phyloP scores from a whole-genome alignment of 345 rosid species.

The Pelargonium nanum region DNA sequence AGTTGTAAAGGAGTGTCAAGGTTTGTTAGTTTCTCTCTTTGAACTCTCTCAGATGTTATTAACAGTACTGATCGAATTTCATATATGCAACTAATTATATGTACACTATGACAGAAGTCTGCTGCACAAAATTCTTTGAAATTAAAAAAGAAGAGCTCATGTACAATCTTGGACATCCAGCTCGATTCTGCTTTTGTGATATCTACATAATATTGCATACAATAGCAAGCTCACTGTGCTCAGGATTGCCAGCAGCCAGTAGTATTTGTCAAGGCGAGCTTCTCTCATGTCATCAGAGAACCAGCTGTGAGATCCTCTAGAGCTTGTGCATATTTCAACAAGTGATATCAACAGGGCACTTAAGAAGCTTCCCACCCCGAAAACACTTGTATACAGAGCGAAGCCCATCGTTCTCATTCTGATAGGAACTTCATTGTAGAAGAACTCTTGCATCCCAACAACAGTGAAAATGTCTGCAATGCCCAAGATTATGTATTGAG shows the following conservation, averaged over 20 bases:
- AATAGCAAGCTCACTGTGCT: slow-evolving; percentile 49
- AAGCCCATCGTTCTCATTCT: slow-evolving; percentile 90
- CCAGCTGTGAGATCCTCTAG: slow-evolving; percentile 48
- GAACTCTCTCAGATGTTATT: neutral
- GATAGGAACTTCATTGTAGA: slow-evolving; percentile 75
- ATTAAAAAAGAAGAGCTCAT: neutral
- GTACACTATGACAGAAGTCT: neutral
- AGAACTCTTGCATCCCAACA: slow-evolving; percentile 96
- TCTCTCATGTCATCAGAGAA: slow-evolving; percentile 84
- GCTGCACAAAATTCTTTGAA: neutral
- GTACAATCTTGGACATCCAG: slow-evolving; percentile 18
- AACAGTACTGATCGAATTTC: neutral
- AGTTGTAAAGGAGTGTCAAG: too few relatives aligned
- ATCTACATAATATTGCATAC: slow-evolving; percentile 49
- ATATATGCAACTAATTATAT: too few relatives aligned
- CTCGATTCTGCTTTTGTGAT: slow-evolving; percentile 30
- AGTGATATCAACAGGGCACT: slow-evolving; percentile 64
- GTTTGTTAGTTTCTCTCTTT: too few relatives aligned
- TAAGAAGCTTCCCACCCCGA: slow-evolving; percentile 85
- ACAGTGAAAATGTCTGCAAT: slow-evolving; percentile 88
- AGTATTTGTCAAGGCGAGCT: slow-evolving; percentile 60
- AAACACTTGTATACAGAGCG: slow-evolving; percentile 80
- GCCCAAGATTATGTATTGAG: slow-evolving; percentile 79
- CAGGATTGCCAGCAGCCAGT: slow-evolving; percentile 60
- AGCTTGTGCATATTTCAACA: slow-evolving; percentile 36